Conservation (phyloP, 768 basidiomycete species). For the Termitomyces sp. region DNA sequence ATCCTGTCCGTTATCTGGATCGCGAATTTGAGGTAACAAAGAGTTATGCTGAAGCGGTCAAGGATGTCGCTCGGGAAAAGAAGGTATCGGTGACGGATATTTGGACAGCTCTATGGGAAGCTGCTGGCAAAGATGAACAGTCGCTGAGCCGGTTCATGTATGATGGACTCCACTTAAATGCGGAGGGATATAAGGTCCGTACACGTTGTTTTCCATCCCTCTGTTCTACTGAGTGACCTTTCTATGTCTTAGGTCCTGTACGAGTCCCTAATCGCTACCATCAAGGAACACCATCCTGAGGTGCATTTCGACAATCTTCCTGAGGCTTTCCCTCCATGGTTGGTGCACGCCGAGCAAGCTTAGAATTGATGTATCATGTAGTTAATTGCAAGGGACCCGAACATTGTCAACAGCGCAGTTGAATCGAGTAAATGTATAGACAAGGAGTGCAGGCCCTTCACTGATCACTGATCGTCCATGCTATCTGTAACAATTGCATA, state of each 20-base stretch:
- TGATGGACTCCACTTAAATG: slow-evolving; percentile 81
- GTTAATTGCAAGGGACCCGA: background rate
- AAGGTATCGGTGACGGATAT: slow-evolving; percentile 64
- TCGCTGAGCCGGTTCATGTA: slow-evolving; percentile 44
- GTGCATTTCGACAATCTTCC: slow-evolving; percentile 59
- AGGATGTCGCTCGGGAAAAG: slow-evolving; percentile 48
- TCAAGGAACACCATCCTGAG: slow-evolving; percentile 57
- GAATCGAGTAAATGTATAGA: background rate
- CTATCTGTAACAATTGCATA: background rate
- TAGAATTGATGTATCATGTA: background rate
- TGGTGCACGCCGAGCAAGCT: slow-evolving; percentile 1
- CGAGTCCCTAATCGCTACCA: slow-evolving; percentile 51
- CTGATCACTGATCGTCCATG: background rate
- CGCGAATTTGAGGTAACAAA: slow-evolving; percentile 58
- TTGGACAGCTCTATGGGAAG: slow-evolving; percentile 72
- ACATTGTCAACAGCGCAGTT: background rate
- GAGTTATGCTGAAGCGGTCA: slow-evolving; percentile 66
- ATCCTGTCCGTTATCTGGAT: slow-evolving; percentile 48
- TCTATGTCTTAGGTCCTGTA: slow-evolving; percentile 51
- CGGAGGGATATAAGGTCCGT: slow-evolving; percentile 67
- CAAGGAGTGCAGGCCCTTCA: background rate
- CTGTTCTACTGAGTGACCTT: background rate
- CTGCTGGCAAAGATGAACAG: slow-evolving; percentile 55
- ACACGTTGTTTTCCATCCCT: background rate
- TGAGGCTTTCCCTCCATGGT: slow-evolving; percentile 53